Evolutionary conservation across 2,329 filamentous ascomycete genomes (phyloP), one percentile per base, ranked within the genome.

Genomic region (Cercospora sp.): DNA sequence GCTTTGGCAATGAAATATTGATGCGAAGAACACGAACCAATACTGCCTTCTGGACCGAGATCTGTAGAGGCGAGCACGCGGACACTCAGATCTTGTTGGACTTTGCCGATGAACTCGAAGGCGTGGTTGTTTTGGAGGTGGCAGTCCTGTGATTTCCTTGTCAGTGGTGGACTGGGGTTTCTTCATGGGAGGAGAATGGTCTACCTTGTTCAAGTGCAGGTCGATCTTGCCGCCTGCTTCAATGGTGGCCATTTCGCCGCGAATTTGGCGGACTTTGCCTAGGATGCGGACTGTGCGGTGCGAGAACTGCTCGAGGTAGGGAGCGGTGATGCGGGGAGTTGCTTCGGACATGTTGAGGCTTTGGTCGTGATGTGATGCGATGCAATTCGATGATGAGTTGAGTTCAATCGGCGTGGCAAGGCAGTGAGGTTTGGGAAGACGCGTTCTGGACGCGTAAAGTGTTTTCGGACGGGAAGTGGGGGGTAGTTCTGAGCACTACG

Each of bases 231-330:
- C 94, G 2, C 84, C 90, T 5, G 92, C 90, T 66, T 97, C 93
- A 32, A 98, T 86, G 5, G 89, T 88, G 0, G 93, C 94, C 61
- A 87, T 86, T 63, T 95, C 91, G 73, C 94, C 94, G 62, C 90
- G 89, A 26, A 98, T 85, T 75, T 95, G 90, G 3, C 88, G 87
- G 58, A 98, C 93, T 75, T 91, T 93, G 75, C 95, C 95, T 5
- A 97, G 85, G 65, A 98, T 85, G 74, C 93, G 93, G 70, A 98
- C 91, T 70, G 91, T 91, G 72, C 88, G 82, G 77, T 86, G 81
- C 61, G 82, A 80, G 82, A 94, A 97, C 76, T 85, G 85, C 78
- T 93, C 88, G 67, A 98, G 90, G 81, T 94, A 91, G 49, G 86
- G 82, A 63, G 91, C 91, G 59, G 91, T 92, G 79, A 97, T 88